Evolutionary conservation across 495 filamentous ascomycete species (phyloP).

Genomic region (Barbatosphaeria neglecta): DNA sequence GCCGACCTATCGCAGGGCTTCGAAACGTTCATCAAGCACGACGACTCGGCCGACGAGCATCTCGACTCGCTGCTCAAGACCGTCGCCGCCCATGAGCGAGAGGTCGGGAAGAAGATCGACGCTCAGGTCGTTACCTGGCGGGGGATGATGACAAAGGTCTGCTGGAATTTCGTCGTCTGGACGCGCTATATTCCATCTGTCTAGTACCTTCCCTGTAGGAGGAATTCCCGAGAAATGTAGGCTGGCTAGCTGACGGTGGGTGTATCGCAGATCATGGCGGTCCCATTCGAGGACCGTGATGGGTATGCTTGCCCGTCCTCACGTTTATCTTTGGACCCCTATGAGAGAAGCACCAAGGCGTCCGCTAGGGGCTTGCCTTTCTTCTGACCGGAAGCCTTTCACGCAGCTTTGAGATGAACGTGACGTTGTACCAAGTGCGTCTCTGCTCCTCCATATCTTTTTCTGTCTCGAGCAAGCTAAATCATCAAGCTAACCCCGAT

Average conservation of each 20-base stretch:
- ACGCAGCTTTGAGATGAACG: constrained; percentile 90
- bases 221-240: too few relatives aligned
- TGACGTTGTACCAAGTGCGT: constrained; percentile 74
- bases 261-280: constrained; percentile 65
- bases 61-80: constrained; percentile 72
- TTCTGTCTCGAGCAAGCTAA: constrained; percentile 2
- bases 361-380: too few relatives aligned
- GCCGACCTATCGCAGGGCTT: constrained; percentile 68
- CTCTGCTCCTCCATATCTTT: not conserved
- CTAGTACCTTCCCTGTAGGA: too few relatives aligned
- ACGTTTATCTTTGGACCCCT: too few relatives aligned
- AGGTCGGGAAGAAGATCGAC: constrained; percentile 51
- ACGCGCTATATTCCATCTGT: not conserved
- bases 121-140: constrained; percentile 86
- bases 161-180: not conserved
- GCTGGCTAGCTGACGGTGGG: not conserved
- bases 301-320: too few relatives aligned
- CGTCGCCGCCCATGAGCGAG: constrained; percentile 58
- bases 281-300: constrained; percentile 70
- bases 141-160: constrained; percentile 96
- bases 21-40: constrained; percentile 70
- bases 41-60: constrained; percentile 76
- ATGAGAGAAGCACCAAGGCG: too few relatives aligned
- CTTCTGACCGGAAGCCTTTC: constrained; percentile 3
- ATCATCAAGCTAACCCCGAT: too few relatives aligned